Evolutionary conservation across 2,329 filamentous ascomycete genomes (phyloP).

Genomic region (Colletotrichum viniferum): DNA sequence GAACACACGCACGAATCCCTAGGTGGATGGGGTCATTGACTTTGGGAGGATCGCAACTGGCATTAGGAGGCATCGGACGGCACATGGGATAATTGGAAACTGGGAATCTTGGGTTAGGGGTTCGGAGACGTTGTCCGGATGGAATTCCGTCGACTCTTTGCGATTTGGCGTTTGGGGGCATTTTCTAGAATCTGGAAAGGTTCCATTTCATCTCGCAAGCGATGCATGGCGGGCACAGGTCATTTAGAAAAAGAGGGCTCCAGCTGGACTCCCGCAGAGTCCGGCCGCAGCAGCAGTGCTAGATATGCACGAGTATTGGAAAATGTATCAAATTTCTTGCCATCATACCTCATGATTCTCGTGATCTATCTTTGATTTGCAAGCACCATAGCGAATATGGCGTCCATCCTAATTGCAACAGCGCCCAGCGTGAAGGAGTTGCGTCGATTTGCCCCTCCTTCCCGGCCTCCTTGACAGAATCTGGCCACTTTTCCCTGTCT

Average conservation of each 20-base stretch:
- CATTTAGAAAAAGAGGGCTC: not conserved
- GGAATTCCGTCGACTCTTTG: not conserved
- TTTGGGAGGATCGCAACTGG: not conserved
- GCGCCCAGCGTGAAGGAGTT: not conserved
- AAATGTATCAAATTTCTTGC: not conserved
- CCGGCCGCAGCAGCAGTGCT: not conserved
- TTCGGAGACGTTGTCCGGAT: not conserved
- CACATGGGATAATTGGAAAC: not conserved
- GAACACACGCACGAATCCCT: not conserved
- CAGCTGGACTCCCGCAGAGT: not conserved
- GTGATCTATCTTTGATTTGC: not conserved
- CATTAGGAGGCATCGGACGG: not conserved
- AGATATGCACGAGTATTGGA: not conserved
- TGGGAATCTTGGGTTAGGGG: not conserved
- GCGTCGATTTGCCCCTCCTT: too few species aligned
- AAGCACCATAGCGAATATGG: not conserved
- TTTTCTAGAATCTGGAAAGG: not conserved
- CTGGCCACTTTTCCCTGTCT: not conserved
- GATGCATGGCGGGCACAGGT: not conserved
- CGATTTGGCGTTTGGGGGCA: not conserved
- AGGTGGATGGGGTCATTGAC: not conserved
- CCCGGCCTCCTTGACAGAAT: not conserved
- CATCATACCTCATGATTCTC: not conserved
- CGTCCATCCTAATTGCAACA: not conserved
- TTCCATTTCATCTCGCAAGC: not conserved